These are phyloP conservation scores for Penstemon barbatus DNA, from an alignment of 257 asterid genomes.

Conservation along the genomic window DNA sequence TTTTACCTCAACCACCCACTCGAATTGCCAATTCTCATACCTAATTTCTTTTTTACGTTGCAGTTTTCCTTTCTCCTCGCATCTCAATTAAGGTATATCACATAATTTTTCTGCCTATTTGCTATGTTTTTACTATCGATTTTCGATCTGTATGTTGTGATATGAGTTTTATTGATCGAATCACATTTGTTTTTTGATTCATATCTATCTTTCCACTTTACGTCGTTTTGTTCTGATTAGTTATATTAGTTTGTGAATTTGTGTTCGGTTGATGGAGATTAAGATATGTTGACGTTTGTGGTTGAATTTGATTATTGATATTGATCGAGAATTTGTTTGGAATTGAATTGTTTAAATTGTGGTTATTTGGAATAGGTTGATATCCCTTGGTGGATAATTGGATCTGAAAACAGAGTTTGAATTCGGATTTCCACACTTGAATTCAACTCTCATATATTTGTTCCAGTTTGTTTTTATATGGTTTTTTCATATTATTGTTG, in stretches of 20 bases:
- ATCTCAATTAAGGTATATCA: constrained; percentile 33
- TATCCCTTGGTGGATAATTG: background rate
- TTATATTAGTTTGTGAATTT: background rate
- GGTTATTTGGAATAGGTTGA: background rate
- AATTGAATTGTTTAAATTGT: background rate
- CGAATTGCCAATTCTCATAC: constrained; percentile 16
- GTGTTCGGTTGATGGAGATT: background rate
- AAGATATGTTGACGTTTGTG: background rate
- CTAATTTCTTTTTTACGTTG: background rate
- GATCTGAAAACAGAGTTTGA: too few species aligned
- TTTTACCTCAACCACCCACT: constrained; percentile 28
- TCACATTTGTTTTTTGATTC: background rate
- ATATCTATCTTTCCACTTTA: too few species aligned
- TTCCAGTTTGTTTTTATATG: too few species aligned
- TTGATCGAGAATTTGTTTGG: background rate
- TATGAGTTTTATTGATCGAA: background rate
- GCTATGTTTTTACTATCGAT: background rate
- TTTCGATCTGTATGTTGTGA: too few species aligned
- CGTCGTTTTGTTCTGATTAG: too few species aligned
- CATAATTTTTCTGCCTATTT: background rate
- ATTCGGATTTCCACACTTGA: too few species aligned
- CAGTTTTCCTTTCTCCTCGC: constrained; percentile 16
- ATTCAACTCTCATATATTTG: too few species aligned
- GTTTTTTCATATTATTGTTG: background rate
- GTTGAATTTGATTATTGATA: background rate